Base-by-base conservation (phyloP, 2,329 filamentous ascomycete species). In the Monosporascus sp. region DNA sequence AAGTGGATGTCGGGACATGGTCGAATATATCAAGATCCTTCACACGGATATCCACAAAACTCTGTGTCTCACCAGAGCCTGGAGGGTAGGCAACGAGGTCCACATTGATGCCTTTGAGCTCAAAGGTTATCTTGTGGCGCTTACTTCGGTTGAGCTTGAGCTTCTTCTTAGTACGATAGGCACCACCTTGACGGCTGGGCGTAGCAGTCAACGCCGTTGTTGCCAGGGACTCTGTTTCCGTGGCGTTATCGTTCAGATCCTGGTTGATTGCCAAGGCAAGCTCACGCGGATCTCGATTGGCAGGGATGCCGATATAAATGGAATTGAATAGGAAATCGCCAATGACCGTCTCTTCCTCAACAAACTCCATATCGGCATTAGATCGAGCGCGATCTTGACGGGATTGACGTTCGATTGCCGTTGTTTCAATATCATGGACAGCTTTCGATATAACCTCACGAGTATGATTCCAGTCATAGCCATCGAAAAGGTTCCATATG, bases 271-370 rank as follows among this genome's bases (percentile, higher is more conserved):
- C 89, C 46, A 84, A 82, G 4, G 89, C 79, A 9, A 97, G 79
- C 31, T 96, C 90, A 50, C 83, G 83, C 5, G 91, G 90, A 61
- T 97, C 93, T 53, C 87, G 84, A 61, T 92, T 94, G 11, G 89
- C 81, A 0, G 93, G 89, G 18, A 99, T 89, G 15, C 89, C 91
- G 62, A 99, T 97, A 73, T 97, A 99, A 51, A 99, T 96, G 0
- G 94, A 99, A 68, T 99, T 97, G 79, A 99, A 99, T 17, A 99
- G 77, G 61, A 95, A 96, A 67, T 99, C 95, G 6, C 90, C 91
- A 69, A 97, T 95, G 6, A 88, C 89, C 14, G 85, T 89, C 69
- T 92, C 89, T 44, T 92, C 88, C 48, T 96, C 89, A 22, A 87
- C 81, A 24, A 93, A 85, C 37, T 85, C 86, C 50, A 86, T 88